These are phyloP conservation scores for Areca catechu DNA, from an alignment of 176 grass and related monocot species.

Conservation along the genomic window DNA sequence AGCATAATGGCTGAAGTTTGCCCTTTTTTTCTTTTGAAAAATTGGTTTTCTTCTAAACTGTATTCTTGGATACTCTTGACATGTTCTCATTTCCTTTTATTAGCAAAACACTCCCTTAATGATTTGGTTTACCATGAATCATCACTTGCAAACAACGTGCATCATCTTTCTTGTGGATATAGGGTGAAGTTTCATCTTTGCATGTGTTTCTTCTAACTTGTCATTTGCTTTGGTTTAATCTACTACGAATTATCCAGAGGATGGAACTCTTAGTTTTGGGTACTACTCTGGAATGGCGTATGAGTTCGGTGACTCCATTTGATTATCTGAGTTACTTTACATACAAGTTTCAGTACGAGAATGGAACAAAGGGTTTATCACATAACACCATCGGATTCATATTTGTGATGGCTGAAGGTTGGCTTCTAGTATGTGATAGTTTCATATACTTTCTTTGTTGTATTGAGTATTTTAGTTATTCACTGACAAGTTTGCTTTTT, in stretches of 20 bases:
- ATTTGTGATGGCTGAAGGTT: conserved; percentile 27
- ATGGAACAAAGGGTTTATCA: background rate
- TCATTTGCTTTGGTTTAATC: background rate
- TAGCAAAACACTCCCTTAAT: no score
- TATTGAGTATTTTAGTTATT: background rate
- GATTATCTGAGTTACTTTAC: no score
- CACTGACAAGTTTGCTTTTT: background rate
- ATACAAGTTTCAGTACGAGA: conserved; percentile 20
- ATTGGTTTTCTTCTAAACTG: no score
- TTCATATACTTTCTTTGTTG: background rate
- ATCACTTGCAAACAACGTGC: no score
- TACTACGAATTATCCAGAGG: conserved; percentile 2
- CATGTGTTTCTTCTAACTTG: background rate
- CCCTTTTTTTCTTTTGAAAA: no score
- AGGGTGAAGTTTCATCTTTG: no score
- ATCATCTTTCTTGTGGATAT: no score
- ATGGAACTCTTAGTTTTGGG: conserved; percentile 86
- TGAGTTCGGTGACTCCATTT: conserved; percentile 61
- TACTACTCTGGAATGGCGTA: conserved; percentile 71
- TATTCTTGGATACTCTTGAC: no score
- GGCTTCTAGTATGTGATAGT: background rate
- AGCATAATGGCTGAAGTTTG: no score
- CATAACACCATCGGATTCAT: conserved; percentile 22
- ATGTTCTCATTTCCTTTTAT: no score
- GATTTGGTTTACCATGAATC: no score